Conservation (phyloP, 495 filamentous ascomycete species). For the Penicillium tannophilum region DNA sequence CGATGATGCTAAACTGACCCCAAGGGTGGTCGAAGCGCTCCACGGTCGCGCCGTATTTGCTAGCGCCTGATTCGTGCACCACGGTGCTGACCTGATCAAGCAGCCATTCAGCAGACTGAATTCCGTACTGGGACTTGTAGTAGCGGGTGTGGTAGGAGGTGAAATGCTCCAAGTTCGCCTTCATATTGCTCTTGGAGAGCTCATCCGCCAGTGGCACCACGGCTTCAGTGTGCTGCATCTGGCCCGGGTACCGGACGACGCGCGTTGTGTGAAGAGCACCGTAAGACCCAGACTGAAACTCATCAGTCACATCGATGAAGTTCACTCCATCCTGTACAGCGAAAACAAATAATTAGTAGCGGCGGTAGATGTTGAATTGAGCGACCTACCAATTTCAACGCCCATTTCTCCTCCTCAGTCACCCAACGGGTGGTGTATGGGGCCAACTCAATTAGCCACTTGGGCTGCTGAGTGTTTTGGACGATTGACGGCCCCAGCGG, state of each 20-base stretch:
- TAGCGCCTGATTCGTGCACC: conserved; percentile 69
- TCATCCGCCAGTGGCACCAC: conserved; percentile 65
- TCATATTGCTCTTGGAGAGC: conserved; percentile 78
- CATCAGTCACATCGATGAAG: conserved; percentile 94
- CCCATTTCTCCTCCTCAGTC: conserved; percentile 94
- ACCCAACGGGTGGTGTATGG: conserved; percentile 86
- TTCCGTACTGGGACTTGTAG: conserved; percentile 82
- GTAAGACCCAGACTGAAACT: conserved; percentile 39
- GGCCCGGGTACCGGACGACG: conserved; percentile 62
- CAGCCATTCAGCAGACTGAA: conserved; percentile 90
- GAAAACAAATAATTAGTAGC: neutral
- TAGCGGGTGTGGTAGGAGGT: conserved; percentile 86
- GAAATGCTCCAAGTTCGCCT: conserved; percentile 73
- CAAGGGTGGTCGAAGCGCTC: conserved; percentile 79
- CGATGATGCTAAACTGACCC: conserved; percentile 91
- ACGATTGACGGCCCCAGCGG: conserved; percentile 35
- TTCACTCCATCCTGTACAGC: conserved; percentile 68
- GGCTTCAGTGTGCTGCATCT: conserved; percentile 65
- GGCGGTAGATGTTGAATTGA: neutral
- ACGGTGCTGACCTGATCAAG: conserved; percentile 71
- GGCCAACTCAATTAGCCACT: conserved; percentile 81
- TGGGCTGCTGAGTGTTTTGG: conserved; percentile 43
- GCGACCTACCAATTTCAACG: conserved; percentile 72
- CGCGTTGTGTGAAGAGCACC: conserved; percentile 33
- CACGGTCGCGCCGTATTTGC: conserved; percentile 66